phyloP scores from a whole-genome alignment of 2,329 filamentous ascomycete species.

The Colletotrichum brevisporum region DNA sequence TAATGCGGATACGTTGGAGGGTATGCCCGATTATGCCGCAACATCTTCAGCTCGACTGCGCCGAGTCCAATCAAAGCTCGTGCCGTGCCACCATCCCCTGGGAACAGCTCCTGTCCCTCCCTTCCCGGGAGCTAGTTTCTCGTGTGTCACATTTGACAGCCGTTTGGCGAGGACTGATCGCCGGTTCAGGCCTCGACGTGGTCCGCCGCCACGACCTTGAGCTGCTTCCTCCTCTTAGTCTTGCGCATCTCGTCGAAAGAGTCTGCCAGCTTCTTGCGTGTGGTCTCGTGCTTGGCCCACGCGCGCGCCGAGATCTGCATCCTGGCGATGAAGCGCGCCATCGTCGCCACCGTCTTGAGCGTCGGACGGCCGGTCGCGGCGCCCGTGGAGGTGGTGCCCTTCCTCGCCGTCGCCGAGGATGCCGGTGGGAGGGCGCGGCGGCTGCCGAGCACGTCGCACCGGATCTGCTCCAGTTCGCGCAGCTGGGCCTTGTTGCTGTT shows the following conservation, averaged over 20 bases:
- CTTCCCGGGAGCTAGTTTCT: too few species aligned
- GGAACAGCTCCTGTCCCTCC: too few species aligned
- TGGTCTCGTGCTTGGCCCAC: slow-evolving; percentile 67
- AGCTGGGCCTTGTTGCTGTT: slow-evolving; percentile 92
- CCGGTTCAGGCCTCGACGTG: slow-evolving; percentile 41
- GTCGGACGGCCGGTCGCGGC: slow-evolving; percentile 45
- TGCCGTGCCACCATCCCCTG: background rate
- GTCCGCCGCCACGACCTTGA: slow-evolving; percentile 58
- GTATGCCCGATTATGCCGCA: slow-evolving; percentile 11
- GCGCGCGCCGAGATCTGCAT: slow-evolving; percentile 61
- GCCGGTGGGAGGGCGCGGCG: slow-evolving; percentile 53
- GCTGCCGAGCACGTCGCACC: slow-evolving; percentile 56
- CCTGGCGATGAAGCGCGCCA: slow-evolving; percentile 67
- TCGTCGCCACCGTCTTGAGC: slow-evolving; percentile 61
- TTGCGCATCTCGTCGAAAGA: slow-evolving; percentile 63
- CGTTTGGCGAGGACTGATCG: background rate
- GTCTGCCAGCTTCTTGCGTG: slow-evolving; percentile 62
- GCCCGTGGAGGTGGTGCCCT: slow-evolving; percentile 18
- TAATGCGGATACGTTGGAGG: slow-evolving; percentile 13
- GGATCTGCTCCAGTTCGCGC: slow-evolving; percentile 86
- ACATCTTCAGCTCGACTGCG: slow-evolving; percentile 34
- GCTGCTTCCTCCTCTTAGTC: slow-evolving; percentile 57
- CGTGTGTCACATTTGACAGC: too few species aligned
- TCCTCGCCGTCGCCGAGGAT: slow-evolving; percentile 41
- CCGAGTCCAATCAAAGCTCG: slow-evolving; percentile 12